phyloP scores from a whole-genome alignment of 345 rosid species.

The Alliaria petiolata region DNA sequence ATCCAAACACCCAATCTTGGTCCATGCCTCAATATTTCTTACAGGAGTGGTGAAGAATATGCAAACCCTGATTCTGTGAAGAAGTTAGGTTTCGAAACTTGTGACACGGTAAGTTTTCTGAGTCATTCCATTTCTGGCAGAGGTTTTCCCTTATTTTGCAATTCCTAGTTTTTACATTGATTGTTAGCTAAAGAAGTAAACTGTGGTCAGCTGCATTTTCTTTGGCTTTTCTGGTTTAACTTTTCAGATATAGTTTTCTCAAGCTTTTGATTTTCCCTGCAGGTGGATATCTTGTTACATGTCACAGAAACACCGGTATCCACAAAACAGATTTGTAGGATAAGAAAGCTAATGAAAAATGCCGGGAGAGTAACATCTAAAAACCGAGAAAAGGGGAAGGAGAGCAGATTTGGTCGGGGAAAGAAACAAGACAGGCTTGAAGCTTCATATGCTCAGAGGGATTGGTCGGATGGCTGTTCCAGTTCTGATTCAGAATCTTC shows the following conservation, averaged over 20 bases:
- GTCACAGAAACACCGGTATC: constrained; percentile 70
- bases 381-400: background rate
- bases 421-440: constrained; percentile 37
- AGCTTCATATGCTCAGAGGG: constrained; percentile 30
- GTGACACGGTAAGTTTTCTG: constrained; percentile 63
- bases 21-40: constrained; percentile 72
- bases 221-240: background rate
- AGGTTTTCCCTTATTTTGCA: background rate
- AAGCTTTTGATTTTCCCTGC: constrained; percentile 23
- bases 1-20: constrained; percentile 56
- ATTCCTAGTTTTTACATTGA: background rate
- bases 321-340: constrained; percentile 67
- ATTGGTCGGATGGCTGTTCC: constrained; percentile 38
- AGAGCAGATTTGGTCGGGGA: background rate
- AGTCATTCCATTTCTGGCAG: background rate
- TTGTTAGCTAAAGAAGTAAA: constrained; percentile 8
- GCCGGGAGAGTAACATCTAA: constrained; percentile 9
- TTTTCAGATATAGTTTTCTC: background rate
- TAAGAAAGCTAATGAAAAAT: constrained; percentile 64
- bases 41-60: constrained; percentile 65
- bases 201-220: background rate
- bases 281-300: constrained; percentile 91
- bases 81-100: constrained; percentile 62
- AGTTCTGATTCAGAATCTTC: constrained; percentile 48
- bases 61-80: constrained; percentile 50